Conservation (phyloP, 192 early-diverging fungal species). For the Blastocladiella britannica region DNA sequence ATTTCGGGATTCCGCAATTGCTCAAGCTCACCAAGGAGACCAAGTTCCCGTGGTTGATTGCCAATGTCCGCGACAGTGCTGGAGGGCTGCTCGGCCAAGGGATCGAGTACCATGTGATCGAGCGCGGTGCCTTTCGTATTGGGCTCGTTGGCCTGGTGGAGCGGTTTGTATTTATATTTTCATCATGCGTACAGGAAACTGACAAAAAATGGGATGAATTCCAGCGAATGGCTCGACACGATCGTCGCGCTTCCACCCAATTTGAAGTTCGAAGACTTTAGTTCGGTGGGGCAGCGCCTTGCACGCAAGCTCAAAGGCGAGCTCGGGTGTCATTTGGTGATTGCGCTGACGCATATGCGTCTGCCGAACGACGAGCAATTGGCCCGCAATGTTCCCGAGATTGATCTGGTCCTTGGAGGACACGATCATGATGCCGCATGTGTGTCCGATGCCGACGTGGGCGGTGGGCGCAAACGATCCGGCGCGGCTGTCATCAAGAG, state of each 20-base stretch:
- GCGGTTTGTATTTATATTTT: constrained; percentile 15
- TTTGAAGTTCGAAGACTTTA: constrained; percentile 32
- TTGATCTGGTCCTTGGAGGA: constrained; percentile 49
- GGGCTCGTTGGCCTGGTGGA: constrained; percentile 50
- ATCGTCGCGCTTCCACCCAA: constrained; percentile 35
- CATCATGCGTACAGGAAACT: too few relatives aligned
- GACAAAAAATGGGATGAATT: too few relatives aligned
- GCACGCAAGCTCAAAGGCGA: constrained; percentile 14
- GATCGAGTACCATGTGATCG: constrained; percentile 20
- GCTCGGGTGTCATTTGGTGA: constrained; percentile 30
- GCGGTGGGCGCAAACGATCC: background rate
- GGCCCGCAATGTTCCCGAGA: constrained; percentile 18
- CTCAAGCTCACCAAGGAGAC: constrained; percentile 20
- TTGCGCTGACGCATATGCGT: constrained; percentile 54
- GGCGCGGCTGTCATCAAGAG: background rate
- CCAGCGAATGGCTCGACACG: constrained; percentile 42
- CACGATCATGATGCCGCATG: constrained; percentile 7
- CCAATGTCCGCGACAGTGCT: constrained; percentile 32
- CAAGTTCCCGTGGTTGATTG: constrained; percentile 50
- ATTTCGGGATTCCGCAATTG: constrained; percentile 37
- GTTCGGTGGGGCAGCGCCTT: constrained; percentile 20
- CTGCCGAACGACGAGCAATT: constrained; percentile 43
- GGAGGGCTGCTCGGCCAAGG: constrained; percentile 12
- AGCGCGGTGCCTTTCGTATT: constrained; percentile 24
- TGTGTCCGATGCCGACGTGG: background rate